Percentiles rank a stretch among this genome's conserved stretches.
Conservation (phyloP, 2,329 filamentous ascomycete species). For the Epichloe scottii region DNA sequence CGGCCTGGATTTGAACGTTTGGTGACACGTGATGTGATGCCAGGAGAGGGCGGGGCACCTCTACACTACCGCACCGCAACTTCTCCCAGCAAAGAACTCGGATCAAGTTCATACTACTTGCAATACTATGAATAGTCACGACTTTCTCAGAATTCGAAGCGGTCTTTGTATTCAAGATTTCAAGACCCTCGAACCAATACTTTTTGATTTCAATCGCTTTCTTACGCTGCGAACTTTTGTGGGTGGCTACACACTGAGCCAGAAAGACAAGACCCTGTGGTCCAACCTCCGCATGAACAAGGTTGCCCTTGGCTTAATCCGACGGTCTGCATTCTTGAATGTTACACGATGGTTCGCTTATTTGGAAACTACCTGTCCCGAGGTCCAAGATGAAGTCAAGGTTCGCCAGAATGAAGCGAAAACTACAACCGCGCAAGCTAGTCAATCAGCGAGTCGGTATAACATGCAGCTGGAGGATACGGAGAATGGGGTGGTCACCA, state of each 20-base stretch:
- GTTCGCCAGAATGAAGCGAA: background rate
- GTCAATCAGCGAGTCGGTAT: slow-evolving; percentile 29
- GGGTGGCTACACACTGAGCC: background rate
- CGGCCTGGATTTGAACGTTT: too few species aligned
- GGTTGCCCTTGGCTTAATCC: background rate
- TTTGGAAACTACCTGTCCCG: background rate
- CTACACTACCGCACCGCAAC: too few species aligned
- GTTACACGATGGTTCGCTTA: background rate
- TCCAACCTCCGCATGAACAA: background rate
- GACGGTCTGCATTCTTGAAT: background rate
- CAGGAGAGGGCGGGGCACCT: too few species aligned
- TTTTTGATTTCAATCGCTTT: background rate
- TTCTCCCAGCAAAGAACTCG: too few species aligned
- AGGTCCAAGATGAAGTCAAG: background rate
- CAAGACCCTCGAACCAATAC: too few species aligned
- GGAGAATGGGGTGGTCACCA: slow-evolving; percentile 69
- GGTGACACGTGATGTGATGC: too few species aligned
- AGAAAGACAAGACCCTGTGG: background rate
- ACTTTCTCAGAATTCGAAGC: too few species aligned
- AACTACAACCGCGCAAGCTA: background rate
- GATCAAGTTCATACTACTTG: too few species aligned
- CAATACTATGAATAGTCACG: too few species aligned
- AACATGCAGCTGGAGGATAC: slow-evolving; percentile 68
- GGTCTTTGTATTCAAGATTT: too few species aligned
- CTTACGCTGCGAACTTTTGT: background rate